phyloP scores from a whole-genome alignment of 768 basidiomycete genomes.

The Suillus discolor region DNA sequence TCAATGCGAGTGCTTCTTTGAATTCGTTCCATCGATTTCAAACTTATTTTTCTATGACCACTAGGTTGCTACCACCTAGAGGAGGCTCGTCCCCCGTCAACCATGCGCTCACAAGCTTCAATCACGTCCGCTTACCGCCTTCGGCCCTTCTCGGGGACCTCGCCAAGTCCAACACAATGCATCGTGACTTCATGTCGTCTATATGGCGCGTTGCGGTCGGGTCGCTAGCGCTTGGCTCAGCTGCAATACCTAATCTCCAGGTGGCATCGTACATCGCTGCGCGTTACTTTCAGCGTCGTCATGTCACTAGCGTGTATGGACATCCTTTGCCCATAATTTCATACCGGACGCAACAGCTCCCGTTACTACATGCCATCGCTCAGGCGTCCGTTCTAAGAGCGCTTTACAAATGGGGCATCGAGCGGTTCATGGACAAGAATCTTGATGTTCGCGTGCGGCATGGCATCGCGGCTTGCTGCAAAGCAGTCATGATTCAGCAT shows the following conservation, averaged over 20 bases:
- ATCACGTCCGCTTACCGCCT: slow-evolving; percentile 35
- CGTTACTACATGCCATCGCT: slow-evolving; percentile 38
- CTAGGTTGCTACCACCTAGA: slow-evolving; percentile 25
- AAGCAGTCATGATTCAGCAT: slow-evolving; percentile 30
- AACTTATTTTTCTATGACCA: neutral
- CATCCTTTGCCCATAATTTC: slow-evolving; percentile 32
- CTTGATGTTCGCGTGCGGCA: slow-evolving; percentile 26
- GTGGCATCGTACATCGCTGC: slow-evolving; percentile 28
- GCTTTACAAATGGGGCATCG: slow-evolving; percentile 25
- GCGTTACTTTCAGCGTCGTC: slow-evolving; percentile 34
- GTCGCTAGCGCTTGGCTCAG: slow-evolving; percentile 30
- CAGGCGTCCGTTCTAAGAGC: slow-evolving; percentile 38
- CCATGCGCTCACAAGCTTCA: slow-evolving; percentile 40
- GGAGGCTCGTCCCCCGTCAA: slow-evolving; percentile 34
- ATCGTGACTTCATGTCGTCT: slow-evolving; percentile 23
- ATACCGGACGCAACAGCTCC: slow-evolving; percentile 45
- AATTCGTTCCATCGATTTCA: neutral
- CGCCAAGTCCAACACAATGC: slow-evolving; percentile 21
- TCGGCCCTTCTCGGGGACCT: slow-evolving; percentile 32
- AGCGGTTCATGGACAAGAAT: slow-evolving; percentile 28
- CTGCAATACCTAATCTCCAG: slow-evolving; percentile 28
- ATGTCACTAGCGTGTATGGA: slow-evolving; percentile 11
- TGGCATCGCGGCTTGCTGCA: slow-evolving; percentile 34
- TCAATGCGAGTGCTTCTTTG: neutral
- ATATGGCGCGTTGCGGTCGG: slow-evolving; percentile 38